Evolutionary conservation across 176 grass and related monocot genomes (phyloP), one percentile per base, ranked within the genome.

Genomic region (Musa schizocarpa): DNA sequence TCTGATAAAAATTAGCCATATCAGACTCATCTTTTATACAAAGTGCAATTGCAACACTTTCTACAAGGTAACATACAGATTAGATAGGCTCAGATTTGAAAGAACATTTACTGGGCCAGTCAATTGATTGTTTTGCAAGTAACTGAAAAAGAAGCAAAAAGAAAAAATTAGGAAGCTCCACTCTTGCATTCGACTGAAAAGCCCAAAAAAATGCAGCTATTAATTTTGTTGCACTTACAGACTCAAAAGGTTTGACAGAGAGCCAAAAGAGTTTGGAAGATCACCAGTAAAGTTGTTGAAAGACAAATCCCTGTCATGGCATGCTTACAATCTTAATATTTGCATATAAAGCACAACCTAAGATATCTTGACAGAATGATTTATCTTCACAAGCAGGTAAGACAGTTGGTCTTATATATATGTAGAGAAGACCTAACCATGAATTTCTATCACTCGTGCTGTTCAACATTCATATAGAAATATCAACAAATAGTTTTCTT

Each of bases 51-150:
- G 27, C 48, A 68, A 86, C 79, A 68, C 61, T 77, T 12, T 27
- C 65, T 7, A 48, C 2, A 77, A 58, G 74, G 22, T 64, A 75
- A 88, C 93, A 88, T 96, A 96, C 93, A 96, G 90, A 78, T 75
- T 73, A 78, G 82, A 75, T 68, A 96, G 69, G 78, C 81, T 85
- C 59, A 96, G 89, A 66, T 83, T 89, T 79, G 87, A 79, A 76
- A 96, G 85, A 63, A 88, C 83, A 84, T 82, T 85, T 43, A 96
- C 90, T 71, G 93, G 86, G 52, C 93, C 93, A 48, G 93, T 92
- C 69, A 96, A 88, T 63, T 88, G 74, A 62, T 96, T 96, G 79
- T 88, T 80, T 54, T 96, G 93, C 59, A 96, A 83, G 62, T 85
- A 92, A 51, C 93, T 96, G 89, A 67, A 86, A 84, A 83, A 85